Evolutionary conservation across 2,329 filamentous ascomycete genomes (phyloP), one percentile per base, ranked within the genome.

Genomic region (Ascochyta viciae-villosae): DNA sequence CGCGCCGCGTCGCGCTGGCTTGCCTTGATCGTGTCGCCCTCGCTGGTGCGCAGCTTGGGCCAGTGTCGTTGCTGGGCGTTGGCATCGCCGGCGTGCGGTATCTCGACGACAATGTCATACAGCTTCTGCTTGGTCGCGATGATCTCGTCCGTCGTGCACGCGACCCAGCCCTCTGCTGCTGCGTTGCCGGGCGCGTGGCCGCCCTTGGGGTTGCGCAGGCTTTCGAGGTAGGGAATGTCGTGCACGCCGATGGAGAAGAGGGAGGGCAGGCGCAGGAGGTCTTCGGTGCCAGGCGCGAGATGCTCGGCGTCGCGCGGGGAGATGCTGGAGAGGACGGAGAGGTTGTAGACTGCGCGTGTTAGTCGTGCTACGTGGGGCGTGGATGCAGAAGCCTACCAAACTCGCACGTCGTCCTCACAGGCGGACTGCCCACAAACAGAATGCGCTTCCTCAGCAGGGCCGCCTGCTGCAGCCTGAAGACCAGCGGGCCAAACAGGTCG

Each of bases 231-330:
- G 5, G 90, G 86, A 45, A 99, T 96, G 71, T 99, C 95, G 74
- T 96, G 91, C 15, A 99, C 88, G 45, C 95, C 95, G 56, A 99
- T 85, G 48, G 89, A 92, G 78, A 98, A 99, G n/a, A 99, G 83
- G 0, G 94, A 90, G 23, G 88, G 85, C 27, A 95, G 82, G 55
- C 91, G 77, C 13, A 80, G 83, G 57, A 89, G 82, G 1, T 85
- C 82, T 24, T 87, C 81, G 3, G 85, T 82, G 24, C 82, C 81
- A 0, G 84, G 74, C 19, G 88, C 85, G n/a, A 96, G 81, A 13
- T 89, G 78, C 47, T 92, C 87, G 54, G 84, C 82, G 39, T 92
- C 84, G 27, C 89, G 87, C 34, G 88, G 82, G 26, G 95, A 92
- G 39, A 98, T 89, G 65, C 92, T 96, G 40, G 93, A 92, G 31